Evolutionary conservation across 2,329 filamentous ascomycete species (phyloP).

Genomic region (Rutstroemia sp.): DNA sequence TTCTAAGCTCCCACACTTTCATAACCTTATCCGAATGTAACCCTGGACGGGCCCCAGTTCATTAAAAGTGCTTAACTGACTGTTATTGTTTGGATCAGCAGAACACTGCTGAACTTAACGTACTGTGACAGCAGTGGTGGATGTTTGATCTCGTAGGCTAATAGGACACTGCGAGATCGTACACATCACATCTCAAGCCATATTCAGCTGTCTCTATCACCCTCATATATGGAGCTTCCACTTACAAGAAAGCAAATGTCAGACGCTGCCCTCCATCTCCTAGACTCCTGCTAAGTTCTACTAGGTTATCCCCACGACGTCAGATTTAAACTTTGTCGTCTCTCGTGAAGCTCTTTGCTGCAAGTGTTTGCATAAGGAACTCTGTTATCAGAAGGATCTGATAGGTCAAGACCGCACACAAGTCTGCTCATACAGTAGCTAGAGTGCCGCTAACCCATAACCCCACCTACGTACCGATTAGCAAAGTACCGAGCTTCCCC

Average conservation of each 20-base stretch:
- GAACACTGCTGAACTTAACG: not conserved
- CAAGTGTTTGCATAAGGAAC: slow-evolving; percentile 6
- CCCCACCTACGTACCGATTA: not conserved
- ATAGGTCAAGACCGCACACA: not conserved
- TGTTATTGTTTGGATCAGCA: slow-evolving; percentile 1
- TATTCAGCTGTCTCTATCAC: not conserved
- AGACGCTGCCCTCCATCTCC: not conserved
- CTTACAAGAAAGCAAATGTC: slow-evolving; percentile 4
- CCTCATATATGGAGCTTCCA: not conserved
- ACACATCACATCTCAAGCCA: too few relatives aligned
- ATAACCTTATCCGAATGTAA: not conserved
- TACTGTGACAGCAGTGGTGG: too few relatives aligned
- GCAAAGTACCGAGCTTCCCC: not conserved
- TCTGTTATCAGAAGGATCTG: slow-evolving; percentile 3
- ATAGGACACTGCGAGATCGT: too few relatives aligned
- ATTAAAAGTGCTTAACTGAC: not conserved
- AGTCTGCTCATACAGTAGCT: too few relatives aligned
- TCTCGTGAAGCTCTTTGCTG: not conserved
- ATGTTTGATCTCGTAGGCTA: too few relatives aligned
- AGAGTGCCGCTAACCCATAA: not conserved
- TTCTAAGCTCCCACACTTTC: not conserved
- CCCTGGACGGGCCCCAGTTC: not conserved
- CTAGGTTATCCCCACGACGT: slow-evolving; percentile 1
- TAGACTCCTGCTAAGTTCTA: too few relatives aligned
- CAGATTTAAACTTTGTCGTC: not conserved